Evolutionary conservation across 441 rosid genomes (phyloP).

Genomic region (Gossypium laxum): DNA sequence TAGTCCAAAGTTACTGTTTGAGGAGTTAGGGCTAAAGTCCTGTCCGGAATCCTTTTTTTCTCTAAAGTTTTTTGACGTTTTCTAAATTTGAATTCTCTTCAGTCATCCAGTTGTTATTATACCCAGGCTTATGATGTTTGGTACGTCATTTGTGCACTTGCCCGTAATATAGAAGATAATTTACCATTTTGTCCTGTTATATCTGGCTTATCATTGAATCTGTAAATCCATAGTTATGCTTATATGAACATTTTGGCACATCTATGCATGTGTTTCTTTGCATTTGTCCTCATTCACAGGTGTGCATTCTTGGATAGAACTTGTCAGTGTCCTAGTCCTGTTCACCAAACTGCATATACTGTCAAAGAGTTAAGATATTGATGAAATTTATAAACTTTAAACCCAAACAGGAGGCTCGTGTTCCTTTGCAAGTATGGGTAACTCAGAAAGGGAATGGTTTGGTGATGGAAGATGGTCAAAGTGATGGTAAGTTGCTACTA

Average conservation of each 20-base stretch:
- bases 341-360: background rate
- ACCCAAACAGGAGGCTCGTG: slow-evolving; percentile 63
- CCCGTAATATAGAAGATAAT: background rate
- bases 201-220: background rate
- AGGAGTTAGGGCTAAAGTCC: background rate
- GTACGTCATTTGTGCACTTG: background rate
- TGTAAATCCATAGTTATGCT: background rate
- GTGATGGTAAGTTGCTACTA: slow-evolving; percentile 46
- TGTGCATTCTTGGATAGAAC: background rate
- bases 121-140: background rate
- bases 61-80: background rate
- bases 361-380: background rate
- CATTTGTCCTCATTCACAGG: background rate
- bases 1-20: background rate
- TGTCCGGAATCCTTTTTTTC: background rate
- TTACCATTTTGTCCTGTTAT: background rate
- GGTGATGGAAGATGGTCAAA: slow-evolving; percentile 56
- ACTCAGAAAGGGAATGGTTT: slow-evolving; percentile 67
- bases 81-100: background rate
- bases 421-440: slow-evolving; percentile 82
- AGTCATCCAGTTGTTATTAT: background rate
- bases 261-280: background rate
- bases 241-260: background rate
- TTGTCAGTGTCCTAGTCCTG: background rate
- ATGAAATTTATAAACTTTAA: slow-evolving; percentile 7